Base-by-base conservation (phyloP, 1,139 yeast species). In the Suhomyces bolitotheri region DNA sequence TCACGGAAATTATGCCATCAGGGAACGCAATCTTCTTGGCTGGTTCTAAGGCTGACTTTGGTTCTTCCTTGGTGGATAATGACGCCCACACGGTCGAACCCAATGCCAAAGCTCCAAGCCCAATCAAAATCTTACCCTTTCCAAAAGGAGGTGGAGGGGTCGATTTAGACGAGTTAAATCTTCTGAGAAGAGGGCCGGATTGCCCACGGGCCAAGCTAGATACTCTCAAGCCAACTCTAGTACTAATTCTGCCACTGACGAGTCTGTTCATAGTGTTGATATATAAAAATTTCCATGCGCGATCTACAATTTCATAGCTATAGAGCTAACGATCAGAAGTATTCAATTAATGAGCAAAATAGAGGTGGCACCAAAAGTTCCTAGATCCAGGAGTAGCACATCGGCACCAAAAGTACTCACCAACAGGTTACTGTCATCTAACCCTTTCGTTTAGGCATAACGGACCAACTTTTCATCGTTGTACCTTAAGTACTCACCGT, bases 1-100 rank as follows among this genome's bases (percentile, higher is more conserved):
- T 74, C 6, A 92, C 96, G 21, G 86, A 78, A 21, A 86, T 77
- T 39, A 82, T 78, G 25, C 80, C 81, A 4, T 73, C 71, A 5
- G 75, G 60, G 54, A 84, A 84, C 0, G 82, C 78, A 24, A 54
- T 41, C 25, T 50, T 42, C 27, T 44, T 48, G 24, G 33, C 36
- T 8, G 71, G 76, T 46, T 77, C 82, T 30, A 75, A 45, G 7
- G 77, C 71, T 29, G 75, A 66, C 33, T 58, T 57, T 2, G 82
- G 82, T 9, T 53, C 55, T 25, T 60, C 64, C 48, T 68, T 76
- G 44, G 64, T 69, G 56, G 68, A 66, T 4, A 67, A 51, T 7
- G 71, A 47, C 5, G 80, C 68, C 3, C 62, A 63, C 19, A 73
- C 41, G 2, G 82, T 71, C 2, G 80, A 65, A 19, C 76, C 81